Evolutionary conservation across 306 rosid species (phyloP), one percentile per base, ranked within the genome.

Genomic region (Astragalus glycyphyllos): DNA sequence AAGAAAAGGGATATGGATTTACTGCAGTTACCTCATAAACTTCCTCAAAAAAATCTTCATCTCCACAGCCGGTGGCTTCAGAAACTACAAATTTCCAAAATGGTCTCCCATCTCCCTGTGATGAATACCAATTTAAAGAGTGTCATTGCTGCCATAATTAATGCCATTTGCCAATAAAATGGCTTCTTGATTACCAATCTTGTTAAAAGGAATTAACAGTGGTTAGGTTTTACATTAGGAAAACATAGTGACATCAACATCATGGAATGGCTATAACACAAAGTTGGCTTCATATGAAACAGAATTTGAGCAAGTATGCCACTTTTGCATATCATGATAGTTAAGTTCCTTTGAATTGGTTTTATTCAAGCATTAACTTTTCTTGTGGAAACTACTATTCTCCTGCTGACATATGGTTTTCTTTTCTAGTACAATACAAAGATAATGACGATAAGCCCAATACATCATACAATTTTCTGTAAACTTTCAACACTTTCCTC

Each of bases 101-200:
- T 49, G 98, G 95, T 79, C 95, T 89, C 72, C 97, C 98, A 75
- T 94, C 98, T 77, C 98, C 98, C 98, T 94, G 78, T 60, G 63
- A 56, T 20, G 53, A 71, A 54, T 34, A 46, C 48, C 48, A 62
- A 58, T 41, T 53, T 44, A 59, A 78, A 58, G 34, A 75, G 35
- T 41, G 14, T 44, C 29, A 57, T 42, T 5, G 50, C 53, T 51
- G 20, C 71, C 55, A 47, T 26, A 48, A n/a, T 26, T 29, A 47
- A 55, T 26, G 41, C 47, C 71, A 59, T 59, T 74, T 44, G 0
- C 48, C 11, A 14, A 12, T 68, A 4, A 40, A 15, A 23, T 57
- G 20, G 55, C 16, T 53, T 34, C 47, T 34, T 38, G 26, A 67
- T 59, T 9, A 35, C 59, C 11, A 11, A 23, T 41, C 14, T 11